Conservation (phyloP, 495 filamentous ascomycete species). For the Chlorociboria aeruginascens region DNA sequence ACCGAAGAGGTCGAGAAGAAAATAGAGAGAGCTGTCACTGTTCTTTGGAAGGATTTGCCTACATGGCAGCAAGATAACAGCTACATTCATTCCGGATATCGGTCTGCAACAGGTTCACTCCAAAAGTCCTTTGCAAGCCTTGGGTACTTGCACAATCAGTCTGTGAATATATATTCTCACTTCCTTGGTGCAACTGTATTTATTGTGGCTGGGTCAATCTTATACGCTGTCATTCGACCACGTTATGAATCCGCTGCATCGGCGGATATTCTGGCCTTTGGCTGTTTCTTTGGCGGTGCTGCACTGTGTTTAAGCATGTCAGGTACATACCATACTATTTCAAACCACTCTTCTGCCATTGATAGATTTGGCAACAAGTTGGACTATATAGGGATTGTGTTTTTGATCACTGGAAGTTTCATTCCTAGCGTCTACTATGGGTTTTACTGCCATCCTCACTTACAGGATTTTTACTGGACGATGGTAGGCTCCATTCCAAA, state of each 20-base stretch:
- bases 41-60: constrained; percentile 54
- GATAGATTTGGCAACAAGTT: constrained; percentile 54
- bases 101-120: constrained; percentile 56
- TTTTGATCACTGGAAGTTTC: constrained; percentile 78
- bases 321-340: constrained; percentile 65
- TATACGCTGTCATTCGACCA: constrained; percentile 42
- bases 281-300: constrained; percentile 70
- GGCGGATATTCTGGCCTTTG: constrained; percentile 58
- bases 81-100: constrained; percentile 61
- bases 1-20: constrained; percentile 10
- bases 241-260: constrained; percentile 53
- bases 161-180: constrained; percentile 91
- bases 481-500: constrained; percentile 40
- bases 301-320: constrained; percentile 73
- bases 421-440: constrained; percentile 82
- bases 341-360: constrained; percentile 50
- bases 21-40: constrained; percentile 15
- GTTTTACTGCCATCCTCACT: constrained; percentile 51
- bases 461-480: constrained; percentile 59
- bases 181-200: constrained; percentile 50
- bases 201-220: constrained; percentile 24
- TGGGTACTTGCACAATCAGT: constrained; percentile 79
- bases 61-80: constrained; percentile 69
- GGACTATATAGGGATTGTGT: constrained; percentile 86
- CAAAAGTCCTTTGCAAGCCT: constrained; percentile 49